Evolutionary conservation across 495 filamentous ascomycete species (phyloP).

Genomic region (Endocarpon pusillum): DNA sequence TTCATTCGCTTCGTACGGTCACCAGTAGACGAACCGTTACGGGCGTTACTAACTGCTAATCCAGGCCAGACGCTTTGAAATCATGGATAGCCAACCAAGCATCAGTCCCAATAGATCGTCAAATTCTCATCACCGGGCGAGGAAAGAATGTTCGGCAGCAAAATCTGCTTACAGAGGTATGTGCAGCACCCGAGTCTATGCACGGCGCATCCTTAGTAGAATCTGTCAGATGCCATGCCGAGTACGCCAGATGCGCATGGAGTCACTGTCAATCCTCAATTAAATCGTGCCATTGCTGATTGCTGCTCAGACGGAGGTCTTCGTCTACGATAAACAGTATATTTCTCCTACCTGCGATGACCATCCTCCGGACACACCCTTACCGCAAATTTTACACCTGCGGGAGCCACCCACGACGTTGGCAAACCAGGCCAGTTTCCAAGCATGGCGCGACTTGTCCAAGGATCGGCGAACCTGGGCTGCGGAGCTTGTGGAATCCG

Average conservation of each 20-base stretch:
- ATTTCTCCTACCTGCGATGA: constrained; percentile 24
- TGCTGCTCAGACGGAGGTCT: constrained; percentile 74
- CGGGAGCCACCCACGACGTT: constrained; percentile 55
- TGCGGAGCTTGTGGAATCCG: constrained; percentile 44
- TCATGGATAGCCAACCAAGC: constrained; percentile 51
- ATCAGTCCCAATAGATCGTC: constrained; percentile 46
- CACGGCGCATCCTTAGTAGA: constrained; percentile 1
- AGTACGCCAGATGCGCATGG: neutral
- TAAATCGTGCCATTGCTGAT: too few relatives aligned
- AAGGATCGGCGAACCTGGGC: constrained; percentile 59
- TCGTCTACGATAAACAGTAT: constrained; percentile 65
- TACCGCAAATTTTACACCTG: constrained; percentile 40
- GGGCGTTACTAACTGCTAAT: neutral
- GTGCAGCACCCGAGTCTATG: constrained; percentile 9
- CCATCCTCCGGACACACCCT: constrained; percentile 35
- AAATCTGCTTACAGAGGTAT: constrained; percentile 57
- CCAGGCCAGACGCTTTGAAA: constrained; percentile 52
- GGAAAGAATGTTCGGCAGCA: constrained; percentile 67
- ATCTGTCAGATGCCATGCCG: constrained; percentile 6
- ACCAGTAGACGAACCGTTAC: constrained; percentile 2
- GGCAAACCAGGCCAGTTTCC: constrained; percentile 50
- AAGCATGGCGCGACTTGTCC: constrained; percentile 72
- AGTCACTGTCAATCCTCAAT: too few relatives aligned
- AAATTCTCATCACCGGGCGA: constrained; percentile 68
- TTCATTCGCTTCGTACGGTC: constrained; percentile 49